These are phyloP conservation scores for Pichia paraexigua DNA, from an alignment of 805 yeast species.

Conservation along the genomic window DNA sequence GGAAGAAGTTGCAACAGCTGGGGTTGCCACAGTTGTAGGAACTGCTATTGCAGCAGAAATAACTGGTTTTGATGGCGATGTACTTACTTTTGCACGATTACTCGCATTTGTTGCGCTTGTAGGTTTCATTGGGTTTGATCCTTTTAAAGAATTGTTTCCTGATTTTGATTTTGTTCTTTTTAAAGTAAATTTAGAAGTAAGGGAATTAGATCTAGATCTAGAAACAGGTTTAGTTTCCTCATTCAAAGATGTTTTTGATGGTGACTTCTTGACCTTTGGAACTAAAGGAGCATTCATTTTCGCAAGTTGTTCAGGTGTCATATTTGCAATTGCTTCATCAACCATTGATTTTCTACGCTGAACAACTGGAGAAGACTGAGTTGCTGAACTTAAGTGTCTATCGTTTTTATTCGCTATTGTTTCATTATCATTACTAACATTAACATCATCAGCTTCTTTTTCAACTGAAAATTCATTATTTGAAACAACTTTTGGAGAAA, in stretches of 20 bases:
- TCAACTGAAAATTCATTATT: neutral
- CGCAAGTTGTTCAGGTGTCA: conserved; percentile 22
- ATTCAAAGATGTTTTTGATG: conserved; percentile 31
- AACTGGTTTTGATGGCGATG: conserved; percentile 11
- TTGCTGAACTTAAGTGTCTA: neutral
- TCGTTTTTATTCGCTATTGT: neutral
- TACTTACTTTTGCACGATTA: conserved; percentile 3
- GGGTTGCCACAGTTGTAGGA: conserved; percentile 7
- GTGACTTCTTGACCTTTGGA: conserved; percentile 20
- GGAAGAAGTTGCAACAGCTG: neutral
- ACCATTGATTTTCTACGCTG: conserved; percentile 26
- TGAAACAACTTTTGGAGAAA: neutral
- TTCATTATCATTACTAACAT: neutral
- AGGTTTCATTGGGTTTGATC: neutral
- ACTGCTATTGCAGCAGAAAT: conserved; percentile 11
- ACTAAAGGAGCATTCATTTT: conserved; percentile 25
- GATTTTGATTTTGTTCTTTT: conserved; percentile 11
- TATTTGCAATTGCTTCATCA: conserved; percentile 23
- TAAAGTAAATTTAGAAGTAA: conserved; percentile 5
- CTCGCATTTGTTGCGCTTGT: conserved; percentile 14
- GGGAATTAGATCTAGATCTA: conserved; percentile 20
- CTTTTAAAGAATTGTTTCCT: conserved; percentile 18
- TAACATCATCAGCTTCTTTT: neutral
- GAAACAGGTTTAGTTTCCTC: conserved; percentile 29
- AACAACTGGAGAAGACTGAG: conserved; percentile 3